Evolutionary conservation across 805 yeast species (phyloP).

Genomic region (Pichia nakasei): DNA sequence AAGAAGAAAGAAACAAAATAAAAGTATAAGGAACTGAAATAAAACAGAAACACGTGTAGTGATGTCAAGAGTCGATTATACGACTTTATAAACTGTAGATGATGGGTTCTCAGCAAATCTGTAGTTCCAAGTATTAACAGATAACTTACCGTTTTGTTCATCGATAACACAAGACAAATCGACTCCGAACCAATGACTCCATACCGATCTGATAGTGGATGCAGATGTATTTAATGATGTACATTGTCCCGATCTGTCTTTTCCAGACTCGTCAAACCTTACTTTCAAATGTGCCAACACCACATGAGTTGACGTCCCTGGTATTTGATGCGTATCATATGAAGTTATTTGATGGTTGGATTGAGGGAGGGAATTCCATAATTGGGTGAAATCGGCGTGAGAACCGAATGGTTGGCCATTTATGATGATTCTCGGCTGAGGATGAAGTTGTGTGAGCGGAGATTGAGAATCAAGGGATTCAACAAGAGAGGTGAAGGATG

Average conservation of each 20-base stretch:
- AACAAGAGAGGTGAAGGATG: conserved; percentile 18
- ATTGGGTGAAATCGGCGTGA: conserved; percentile 43
- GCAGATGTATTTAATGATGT: conserved; percentile 36
- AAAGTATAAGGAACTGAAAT: neutral
- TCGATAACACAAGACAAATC: conserved; percentile 52
- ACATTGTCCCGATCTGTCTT: conserved; percentile 54
- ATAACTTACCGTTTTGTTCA: conserved; percentile 32
- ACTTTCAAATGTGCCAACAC: conserved; percentile 49
- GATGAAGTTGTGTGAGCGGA: conserved; percentile 38
- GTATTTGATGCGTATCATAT: conserved; percentile 55
- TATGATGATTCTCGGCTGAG: conserved; percentile 43
- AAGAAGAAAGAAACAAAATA: neutral
- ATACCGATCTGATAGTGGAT: conserved; percentile 33
- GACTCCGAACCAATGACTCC: conserved; percentile 70
- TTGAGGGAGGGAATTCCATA: conserved; percentile 48
- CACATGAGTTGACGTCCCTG: conserved; percentile 15
- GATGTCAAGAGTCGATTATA: neutral
- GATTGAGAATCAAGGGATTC: conserved; percentile 18
- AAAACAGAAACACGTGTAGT: neutral
- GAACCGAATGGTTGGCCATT: conserved; percentile 52
- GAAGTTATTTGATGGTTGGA: conserved; percentile 59
- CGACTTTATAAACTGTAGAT: conserved; percentile 29
- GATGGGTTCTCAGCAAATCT: conserved; percentile 57
- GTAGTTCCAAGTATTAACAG: conserved; percentile 55
- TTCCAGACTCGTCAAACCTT: conserved; percentile 69